Percentiles rank a stretch among this genome's conserved stretches.
phyloP scores from a whole-genome alignment of 768 basidiomycete species.

The Leccinum disarticulatum region DNA sequence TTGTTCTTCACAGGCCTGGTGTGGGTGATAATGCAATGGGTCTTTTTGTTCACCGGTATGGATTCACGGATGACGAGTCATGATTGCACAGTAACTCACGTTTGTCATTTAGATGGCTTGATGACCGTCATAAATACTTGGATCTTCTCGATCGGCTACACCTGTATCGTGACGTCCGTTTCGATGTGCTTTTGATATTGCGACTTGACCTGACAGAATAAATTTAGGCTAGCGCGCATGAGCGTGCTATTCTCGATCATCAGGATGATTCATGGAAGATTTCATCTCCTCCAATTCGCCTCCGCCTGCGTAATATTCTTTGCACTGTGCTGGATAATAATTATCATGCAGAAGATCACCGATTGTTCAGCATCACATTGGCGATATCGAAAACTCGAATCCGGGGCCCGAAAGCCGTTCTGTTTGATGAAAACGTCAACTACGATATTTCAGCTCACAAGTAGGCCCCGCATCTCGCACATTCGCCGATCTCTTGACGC shows the following conservation, averaged over 20 bases:
- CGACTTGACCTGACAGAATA: background rate
- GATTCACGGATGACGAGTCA: background rate
- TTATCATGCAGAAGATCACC: constrained; percentile 9
- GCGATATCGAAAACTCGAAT: background rate
- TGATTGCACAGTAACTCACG: background rate
- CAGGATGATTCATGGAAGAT: constrained; percentile 7
- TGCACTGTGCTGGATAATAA: constrained; percentile 3
- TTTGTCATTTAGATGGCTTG: background rate
- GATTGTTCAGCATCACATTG: background rate
- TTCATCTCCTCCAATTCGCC: background rate
- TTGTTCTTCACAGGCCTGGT: constrained; percentile 11
- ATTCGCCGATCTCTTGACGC: background rate
- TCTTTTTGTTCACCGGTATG: background rate
- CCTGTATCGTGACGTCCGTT: background rate
- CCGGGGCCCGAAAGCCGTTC: background rate
- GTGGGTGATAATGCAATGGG: constrained; percentile 16
- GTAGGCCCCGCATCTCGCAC: background rate
- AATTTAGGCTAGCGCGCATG: constrained; percentile 15
- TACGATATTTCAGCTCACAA: background rate
- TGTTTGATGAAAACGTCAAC: background rate
- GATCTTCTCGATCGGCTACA: background rate
- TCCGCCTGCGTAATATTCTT: constrained; percentile 10
- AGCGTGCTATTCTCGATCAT: constrained; percentile 22
- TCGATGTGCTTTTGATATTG: background rate
- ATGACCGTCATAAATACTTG: background rate